A percentile compares a stretch with the other conserved stretches of the same genome.
phyloP scores from a whole-genome alignment of 2,329 filamentous ascomycete genomes.

The Hymenoscyphus repandus region DNA sequence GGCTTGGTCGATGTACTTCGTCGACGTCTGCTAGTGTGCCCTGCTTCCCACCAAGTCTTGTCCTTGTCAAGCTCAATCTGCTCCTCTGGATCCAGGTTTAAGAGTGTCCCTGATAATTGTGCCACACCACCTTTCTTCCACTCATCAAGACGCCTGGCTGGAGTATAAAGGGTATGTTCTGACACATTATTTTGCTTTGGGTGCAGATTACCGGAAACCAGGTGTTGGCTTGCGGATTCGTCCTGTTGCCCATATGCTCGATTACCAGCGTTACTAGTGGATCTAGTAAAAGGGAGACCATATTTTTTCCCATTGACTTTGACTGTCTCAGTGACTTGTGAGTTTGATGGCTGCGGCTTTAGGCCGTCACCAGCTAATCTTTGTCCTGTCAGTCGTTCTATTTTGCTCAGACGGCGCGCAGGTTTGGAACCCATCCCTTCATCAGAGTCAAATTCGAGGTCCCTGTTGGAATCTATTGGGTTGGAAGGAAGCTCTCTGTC shows the following conservation, averaged over 20 bases:
- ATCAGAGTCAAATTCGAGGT: slow-evolving; percentile 13
- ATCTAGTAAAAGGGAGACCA: slow-evolving; percentile 15
- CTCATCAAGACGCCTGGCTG: slow-evolving; percentile 60
- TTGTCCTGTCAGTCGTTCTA: slow-evolving; percentile 27
- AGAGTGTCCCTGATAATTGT: slow-evolving; percentile 50
- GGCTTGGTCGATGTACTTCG: slow-evolving; percentile 29
- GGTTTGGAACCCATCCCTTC: slow-evolving; percentile 18
- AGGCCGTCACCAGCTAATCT: slow-evolving; percentile 9
- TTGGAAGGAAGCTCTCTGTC: slow-evolving; percentile 21
- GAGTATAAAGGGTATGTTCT: slow-evolving; percentile 52
- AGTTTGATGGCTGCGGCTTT: slow-evolving; percentile 12
- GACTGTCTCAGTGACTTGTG: slow-evolving; percentile 17
- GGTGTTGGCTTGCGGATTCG: slow-evolving; percentile 22
- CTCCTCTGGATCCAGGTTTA: slow-evolving; percentile 50
- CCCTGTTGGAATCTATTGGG: slow-evolving; percentile 9
- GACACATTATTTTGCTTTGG: slow-evolving; percentile 30
- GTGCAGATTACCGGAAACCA: slow-evolving; percentile 28
- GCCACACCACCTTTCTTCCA: slow-evolving; percentile 66
- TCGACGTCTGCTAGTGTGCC: slow-evolving; percentile 38
- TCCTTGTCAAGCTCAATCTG: slow-evolving; percentile 40
- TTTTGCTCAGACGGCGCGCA: slow-evolving; percentile 26
- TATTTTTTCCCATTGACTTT: slow-evolving; percentile 23
- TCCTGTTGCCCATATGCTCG: slow-evolving; percentile 5
- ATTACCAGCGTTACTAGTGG: slow-evolving; percentile 8
- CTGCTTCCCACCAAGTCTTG: slow-evolving; percentile 74